Conservation (phyloP, 179 eudicot species). For the Corrigiola litoralis region DNA sequence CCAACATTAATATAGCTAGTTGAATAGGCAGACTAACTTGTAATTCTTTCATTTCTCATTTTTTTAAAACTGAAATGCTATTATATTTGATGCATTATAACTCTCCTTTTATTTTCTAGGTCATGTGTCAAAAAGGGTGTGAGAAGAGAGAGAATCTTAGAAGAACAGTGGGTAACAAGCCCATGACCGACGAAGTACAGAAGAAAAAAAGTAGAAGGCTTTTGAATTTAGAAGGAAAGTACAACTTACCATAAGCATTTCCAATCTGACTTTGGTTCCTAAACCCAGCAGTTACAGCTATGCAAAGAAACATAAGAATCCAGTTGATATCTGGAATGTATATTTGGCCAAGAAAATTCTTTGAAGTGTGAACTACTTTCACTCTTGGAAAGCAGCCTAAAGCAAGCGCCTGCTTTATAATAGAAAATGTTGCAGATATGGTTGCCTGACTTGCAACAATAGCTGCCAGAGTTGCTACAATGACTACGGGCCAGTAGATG, state of each 20-base stretch:
- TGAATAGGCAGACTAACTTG: no score
- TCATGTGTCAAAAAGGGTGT: neutral
- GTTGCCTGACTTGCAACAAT: constrained; percentile 97
- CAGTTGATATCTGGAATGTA: constrained; percentile 96
- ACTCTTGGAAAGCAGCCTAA: constrained; percentile 98
- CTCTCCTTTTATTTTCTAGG: no score
- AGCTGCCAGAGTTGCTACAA: constrained; percentile 88
- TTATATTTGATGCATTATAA: no score
- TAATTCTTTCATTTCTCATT: no score
- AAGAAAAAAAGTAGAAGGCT: neutral
- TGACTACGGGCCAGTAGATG: constrained; percentile 88
- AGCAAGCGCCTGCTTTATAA: constrained; percentile 91
- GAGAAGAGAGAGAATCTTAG: no score
- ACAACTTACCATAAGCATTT: constrained; percentile 86
- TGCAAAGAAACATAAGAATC: constrained; percentile 92
- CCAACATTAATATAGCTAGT: no score
- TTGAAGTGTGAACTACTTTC: constrained; percentile 93
- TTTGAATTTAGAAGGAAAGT: neutral
- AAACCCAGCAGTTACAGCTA: constrained; percentile 93
- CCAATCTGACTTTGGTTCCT: constrained; percentile 92
- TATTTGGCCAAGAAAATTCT: constrained; percentile 89
- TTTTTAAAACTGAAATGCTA: no score
- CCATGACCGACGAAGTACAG: neutral
- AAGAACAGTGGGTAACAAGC: no score
- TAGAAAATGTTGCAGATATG: constrained; percentile 92